These are phyloP conservation scores for Breynia disticha DNA, from an alignment of 441 rosid genomes.

Conservation along the genomic window DNA sequence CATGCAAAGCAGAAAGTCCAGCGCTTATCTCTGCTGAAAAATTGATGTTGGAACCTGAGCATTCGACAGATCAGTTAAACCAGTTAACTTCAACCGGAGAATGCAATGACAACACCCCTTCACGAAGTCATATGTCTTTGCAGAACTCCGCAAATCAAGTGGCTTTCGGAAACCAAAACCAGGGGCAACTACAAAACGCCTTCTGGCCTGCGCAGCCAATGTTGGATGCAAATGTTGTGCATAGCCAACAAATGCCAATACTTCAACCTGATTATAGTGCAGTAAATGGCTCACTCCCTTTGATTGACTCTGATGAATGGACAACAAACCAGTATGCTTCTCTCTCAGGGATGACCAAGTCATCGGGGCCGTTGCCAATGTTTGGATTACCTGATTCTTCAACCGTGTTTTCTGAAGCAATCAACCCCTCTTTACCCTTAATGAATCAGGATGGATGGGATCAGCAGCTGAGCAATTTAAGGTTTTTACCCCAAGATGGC, in stretches of 20 bases:
- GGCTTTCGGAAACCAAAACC: slow-evolving; percentile 28
- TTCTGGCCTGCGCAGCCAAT: slow-evolving; percentile 35
- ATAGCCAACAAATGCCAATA: slow-evolving; percentile 31
- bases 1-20: slow-evolving; percentile 29
- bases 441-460: slow-evolving; percentile 67
- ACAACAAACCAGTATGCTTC: slow-evolving; percentile 36
- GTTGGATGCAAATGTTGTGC: slow-evolving; percentile 26
- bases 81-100: slow-evolving; percentile 30
- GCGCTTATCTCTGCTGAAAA: slow-evolving; percentile 25
- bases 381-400: slow-evolving; percentile 46
- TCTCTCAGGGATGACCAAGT: slow-evolving; percentile 36
- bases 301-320: slow-evolving; percentile 57
- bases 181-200: slow-evolving; percentile 20
- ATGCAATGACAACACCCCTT: slow-evolving; percentile 31
- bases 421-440: slow-evolving; percentile 36
- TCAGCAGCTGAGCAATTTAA: slow-evolving; percentile 42
- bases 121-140: slow-evolving; percentile 17
- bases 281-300: slow-evolving; percentile 37
- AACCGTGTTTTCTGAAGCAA: slow-evolving; percentile 34
- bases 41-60: slow-evolving; percentile 31
- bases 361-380: slow-evolving; percentile 30
- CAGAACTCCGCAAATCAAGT: slow-evolving; percentile 17
- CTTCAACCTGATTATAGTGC: slow-evolving; percentile 35
- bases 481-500: slow-evolving; percentile 34
- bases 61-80: slow-evolving; percentile 40